Percentiles rank a stretch among this genome's conserved stretches.
phyloP scores from a whole-genome alignment of 176 grass and related monocot genomes.

The Coix lacrymajobi region DNA sequence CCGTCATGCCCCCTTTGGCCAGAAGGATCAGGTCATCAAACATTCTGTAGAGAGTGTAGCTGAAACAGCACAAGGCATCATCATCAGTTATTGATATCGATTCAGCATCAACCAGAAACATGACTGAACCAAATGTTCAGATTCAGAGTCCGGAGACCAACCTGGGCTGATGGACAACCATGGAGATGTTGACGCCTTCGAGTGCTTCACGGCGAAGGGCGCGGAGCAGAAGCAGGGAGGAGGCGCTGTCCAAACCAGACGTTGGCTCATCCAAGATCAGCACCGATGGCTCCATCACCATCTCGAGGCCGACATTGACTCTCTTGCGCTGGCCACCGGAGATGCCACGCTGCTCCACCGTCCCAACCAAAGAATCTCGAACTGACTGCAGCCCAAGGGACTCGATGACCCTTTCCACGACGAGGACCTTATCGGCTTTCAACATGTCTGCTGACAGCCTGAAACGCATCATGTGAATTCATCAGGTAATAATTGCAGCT shows the following conservation, averaged over 20 bases:
- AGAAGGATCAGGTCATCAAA: constrained; percentile 89
- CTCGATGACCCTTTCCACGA: constrained; percentile 94
- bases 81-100: background rate
- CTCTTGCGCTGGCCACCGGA: constrained; percentile 92
- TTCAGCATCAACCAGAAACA: background rate
- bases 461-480: constrained; percentile 1
- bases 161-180: constrained; percentile 99
- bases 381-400: constrained; percentile 80
- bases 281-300: constrained; percentile 97
- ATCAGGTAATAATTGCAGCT: background rate
- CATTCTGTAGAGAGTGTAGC: constrained; percentile 82
- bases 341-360: constrained; percentile 86
- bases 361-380: constrained; percentile 82
- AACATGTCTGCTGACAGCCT: constrained; percentile 91
- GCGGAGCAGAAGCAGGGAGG: constrained; percentile 73
- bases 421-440: constrained; percentile 91
- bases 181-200: constrained; percentile 94
- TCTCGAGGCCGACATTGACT: constrained; percentile 93
- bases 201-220: constrained; percentile 87
- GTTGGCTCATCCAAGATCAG: constrained; percentile 94
- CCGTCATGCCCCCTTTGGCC: constrained; percentile 82
- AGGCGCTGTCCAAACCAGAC: constrained; percentile 94
- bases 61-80: constrained; percentile 30
- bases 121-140: background rate
- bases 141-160: constrained; percentile 21